Percentiles rank a stretch among this genome's conserved stretches.
These are phyloP conservation scores for Pseudocercospora eumusae DNA, from an alignment of 2,329 filamentous ascomycete species.

Conservation along the genomic window DNA sequence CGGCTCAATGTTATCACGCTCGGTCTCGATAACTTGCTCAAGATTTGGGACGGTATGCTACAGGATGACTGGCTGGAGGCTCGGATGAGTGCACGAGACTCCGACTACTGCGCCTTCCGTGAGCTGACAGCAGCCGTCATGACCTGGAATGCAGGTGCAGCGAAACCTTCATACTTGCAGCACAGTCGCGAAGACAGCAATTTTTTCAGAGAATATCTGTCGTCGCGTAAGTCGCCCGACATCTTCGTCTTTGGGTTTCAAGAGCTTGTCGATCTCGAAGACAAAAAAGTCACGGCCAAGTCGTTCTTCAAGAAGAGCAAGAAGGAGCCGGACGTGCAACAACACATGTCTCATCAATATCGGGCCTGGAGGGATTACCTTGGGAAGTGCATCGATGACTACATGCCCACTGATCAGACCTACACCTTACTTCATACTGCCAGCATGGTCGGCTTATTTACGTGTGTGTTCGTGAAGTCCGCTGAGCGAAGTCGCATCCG, in stretches of 20 bases:
- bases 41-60: slow-evolving; percentile 87
- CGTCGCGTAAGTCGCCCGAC: slow-evolving; percentile 76
- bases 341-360: slow-evolving; percentile 95
- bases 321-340: slow-evolving; percentile 80
- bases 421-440: slow-evolving; percentile 88
- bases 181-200: slow-evolving; percentile 68
- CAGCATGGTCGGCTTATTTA: slow-evolving; percentile 90
- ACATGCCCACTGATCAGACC: slow-evolving; percentile 71
- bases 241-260: slow-evolving; percentile 96
- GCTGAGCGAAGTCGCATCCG: slow-evolving; percentile 73
- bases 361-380: slow-evolving; percentile 94
- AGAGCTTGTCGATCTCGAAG: slow-evolving; percentile 95
- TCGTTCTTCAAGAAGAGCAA: slow-evolving; percentile 81
- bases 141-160: slow-evolving; percentile 98
- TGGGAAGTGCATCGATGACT: slow-evolving; percentile 76
- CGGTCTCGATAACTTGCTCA: slow-evolving; percentile 81
- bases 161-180: slow-evolving; percentile 79
- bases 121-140: slow-evolving; percentile 77
- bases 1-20: slow-evolving; percentile 82
- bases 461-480: slow-evolving; percentile 89
- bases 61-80: slow-evolving; percentile 93
- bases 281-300: slow-evolving; percentile 96
- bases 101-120: slow-evolving; percentile 81
- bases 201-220: slow-evolving; percentile 80
- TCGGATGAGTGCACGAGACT: slow-evolving; percentile 81